Percentiles rank a stretch among this genome's conserved stretches.
phyloP scores from a whole-genome alignment of 1,139 yeast species.

The Ogataea hybrid region DNA sequence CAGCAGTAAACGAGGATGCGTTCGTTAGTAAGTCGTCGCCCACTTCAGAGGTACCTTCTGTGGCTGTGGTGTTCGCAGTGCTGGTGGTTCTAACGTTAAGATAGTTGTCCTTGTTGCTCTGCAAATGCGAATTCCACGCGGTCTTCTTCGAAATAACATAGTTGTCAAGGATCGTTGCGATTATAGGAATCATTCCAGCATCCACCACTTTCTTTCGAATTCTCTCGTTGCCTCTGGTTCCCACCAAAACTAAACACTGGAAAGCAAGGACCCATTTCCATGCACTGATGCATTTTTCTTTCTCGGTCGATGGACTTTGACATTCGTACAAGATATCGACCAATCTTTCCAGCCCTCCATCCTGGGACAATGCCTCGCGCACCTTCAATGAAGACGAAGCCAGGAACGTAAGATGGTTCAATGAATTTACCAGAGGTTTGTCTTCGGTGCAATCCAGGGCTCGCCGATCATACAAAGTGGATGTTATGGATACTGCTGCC shows the following conservation, averaged over 20 bases:
- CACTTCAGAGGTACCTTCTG: conserved; percentile 11
- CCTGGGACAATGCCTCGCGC: conserved; percentile 81
- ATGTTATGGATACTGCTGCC: conserved; percentile 88
- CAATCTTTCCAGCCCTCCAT: conserved; percentile 90
- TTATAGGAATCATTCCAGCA: conserved; percentile 87
- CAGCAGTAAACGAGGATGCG: conserved; percentile 10
- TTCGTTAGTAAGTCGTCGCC: conserved; percentile 8
- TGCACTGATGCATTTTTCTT: conserved; percentile 45
- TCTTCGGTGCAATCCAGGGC: conserved; percentile 91
- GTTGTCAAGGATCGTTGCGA: conserved; percentile 90
- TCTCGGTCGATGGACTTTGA: conserved; percentile 48
- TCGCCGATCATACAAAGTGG: conserved; percentile 84
- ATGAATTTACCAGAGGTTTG: conserved; percentile 85
- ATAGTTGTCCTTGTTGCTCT: conserved; percentile 6
- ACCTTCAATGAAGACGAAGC: conserved; percentile 87
- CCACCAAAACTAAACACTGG: conserved; percentile 86
- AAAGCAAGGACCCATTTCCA: conserved; percentile 98
- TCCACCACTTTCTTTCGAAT: conserved; percentile 84
- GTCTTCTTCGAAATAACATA: conserved; percentile 39
- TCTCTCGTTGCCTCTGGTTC: conserved; percentile 88
- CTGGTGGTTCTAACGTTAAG: conserved; percentile 1
- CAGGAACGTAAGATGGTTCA: conserved; percentile 83
- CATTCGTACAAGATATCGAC: conserved; percentile 86
- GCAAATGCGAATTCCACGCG: conserved; percentile 17
- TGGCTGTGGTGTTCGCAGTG: conserved; percentile 8